Base-by-base conservation (phyloP, 179 eudicot genomes). In the Nepenthes alata region DNA sequence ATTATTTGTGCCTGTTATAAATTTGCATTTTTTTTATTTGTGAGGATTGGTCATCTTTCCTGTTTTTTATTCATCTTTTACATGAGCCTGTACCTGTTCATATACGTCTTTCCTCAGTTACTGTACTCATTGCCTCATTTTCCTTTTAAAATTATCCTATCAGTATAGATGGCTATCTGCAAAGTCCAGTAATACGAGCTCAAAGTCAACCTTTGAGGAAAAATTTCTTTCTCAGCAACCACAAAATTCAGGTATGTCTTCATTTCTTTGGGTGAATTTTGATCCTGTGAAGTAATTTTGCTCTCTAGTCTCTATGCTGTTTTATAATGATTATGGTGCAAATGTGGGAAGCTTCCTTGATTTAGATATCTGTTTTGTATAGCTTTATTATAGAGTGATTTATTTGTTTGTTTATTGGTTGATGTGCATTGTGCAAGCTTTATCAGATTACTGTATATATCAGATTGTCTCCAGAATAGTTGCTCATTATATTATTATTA, bases 161-260 rank as follows among this genome's bases (percentile, higher is more conserved):
- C 83, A 91, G 98, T 91, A 91, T 86, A 86, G 98, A 89, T 89
- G 98, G 98, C 95, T 91, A 67, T 89, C 98, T 39, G 82, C 96
- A 55, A 86, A 90, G 71, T 83, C 98, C 56, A 72, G 74, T 73
- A 74, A 71, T 62, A 60, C 82, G 11, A 50, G 53, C 64, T 13
- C 60, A 45, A 85, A 79, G 75, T 79, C 91, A 39, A 78, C 85
- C 44, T 81, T 91, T 70, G 96, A 86, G 79, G 98, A 86, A 77
- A 91, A 89, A 68, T 91, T 89, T 67, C 95, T 89, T 69, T 81
- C 91, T 0, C 98, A 89, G 75, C 88, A 77, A 68, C 86, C 95
- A 68, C 96, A 86, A 75, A 82, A 83, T 57, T 76, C 98, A 78
- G 98, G 98, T 89, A 68, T 53, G 74, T 67, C 61, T 25, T 80